These are phyloP conservation scores for Neurospora hispaniola DNA, from an alignment of 495 filamentous ascomycete species.

Conservation along the genomic window DNA sequence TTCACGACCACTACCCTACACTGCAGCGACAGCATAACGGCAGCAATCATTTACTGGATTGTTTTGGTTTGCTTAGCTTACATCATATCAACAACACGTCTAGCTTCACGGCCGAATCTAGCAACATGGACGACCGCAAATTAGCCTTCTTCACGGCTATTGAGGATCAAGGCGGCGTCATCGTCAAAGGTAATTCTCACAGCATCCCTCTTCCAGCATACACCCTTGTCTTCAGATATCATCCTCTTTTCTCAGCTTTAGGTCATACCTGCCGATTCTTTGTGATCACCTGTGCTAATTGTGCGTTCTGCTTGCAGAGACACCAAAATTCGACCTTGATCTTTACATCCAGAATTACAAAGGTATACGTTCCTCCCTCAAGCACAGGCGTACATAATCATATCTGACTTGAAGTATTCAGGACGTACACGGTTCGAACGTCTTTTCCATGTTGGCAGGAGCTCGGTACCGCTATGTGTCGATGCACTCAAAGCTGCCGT, in stretches of 20 bases:
- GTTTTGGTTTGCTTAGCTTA: neutral
- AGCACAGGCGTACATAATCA: neutral
- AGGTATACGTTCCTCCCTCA: conserved; percentile 40
- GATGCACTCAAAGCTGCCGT: conserved; percentile 77
- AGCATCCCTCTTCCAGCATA: neutral
- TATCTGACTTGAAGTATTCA: conserved; percentile 14
- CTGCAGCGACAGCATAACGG: neutral
- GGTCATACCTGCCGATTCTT: conserved; percentile 2
- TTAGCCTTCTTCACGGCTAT: conserved; percentile 34
- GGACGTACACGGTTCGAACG: conserved; percentile 69
- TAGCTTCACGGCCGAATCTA: neutral
- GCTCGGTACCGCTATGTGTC: conserved; percentile 61
- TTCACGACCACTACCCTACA: neutral
- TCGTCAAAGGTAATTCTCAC: conserved; percentile 34
- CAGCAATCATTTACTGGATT: neutral
- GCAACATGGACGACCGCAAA: conserved; percentile 16
- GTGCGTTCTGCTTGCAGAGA: conserved; percentile 36
- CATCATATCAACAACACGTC: neutral
- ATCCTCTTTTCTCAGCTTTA: neutral
- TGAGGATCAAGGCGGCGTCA: conserved; percentile 30
- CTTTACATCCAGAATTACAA: conserved; percentile 85
- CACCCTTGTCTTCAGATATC: neutral
- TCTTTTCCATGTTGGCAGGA: conserved; percentile 67
- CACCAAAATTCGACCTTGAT: conserved; percentile 88
- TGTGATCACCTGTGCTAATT: neutral